Evolutionary conservation across 352 stramenopile genomes (phyloP), one percentile per base, ranked within the genome.

Genomic region (Pythium rhizo-oryzae): DNA sequence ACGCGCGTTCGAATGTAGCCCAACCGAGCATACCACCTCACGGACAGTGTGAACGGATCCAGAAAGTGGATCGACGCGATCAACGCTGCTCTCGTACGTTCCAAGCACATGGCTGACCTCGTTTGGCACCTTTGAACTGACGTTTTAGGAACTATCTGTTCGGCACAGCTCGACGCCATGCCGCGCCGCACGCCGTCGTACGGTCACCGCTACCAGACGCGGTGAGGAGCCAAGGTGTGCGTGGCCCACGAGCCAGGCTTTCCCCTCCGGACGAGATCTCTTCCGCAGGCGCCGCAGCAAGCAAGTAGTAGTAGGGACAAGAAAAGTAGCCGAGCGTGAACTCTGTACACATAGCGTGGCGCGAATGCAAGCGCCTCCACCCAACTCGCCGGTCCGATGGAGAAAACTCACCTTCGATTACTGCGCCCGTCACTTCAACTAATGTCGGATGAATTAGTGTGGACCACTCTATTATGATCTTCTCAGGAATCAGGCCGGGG

Each of bases 51-150:
- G 63, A 94, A 96, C 64, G 88, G 88, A 51, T 94, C 88, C 47
- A 94, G 93, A 78, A 96, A 96, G 66, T 96, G 88, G 88, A 90
- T 94, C 37, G 88, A 96, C 57, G 86, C 88, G 62, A 94, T 96
- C 71, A 96, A 96, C 68, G 84, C 85, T 33, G 85, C 85, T 65
- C 75, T 96, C 65, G 59, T 72, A 52, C 41, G 59, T 64, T 19
- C 41, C 8, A 41, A 41, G 28, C 28, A 33, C 28, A 41, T 41
- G 35, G 13, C 28, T 33, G 28, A 33, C 28, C 28, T 33, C 28
- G 3, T 33, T 33, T 33, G 28, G 28, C 28, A 33, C 28, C 28
- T 33, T 33, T 33, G 28, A 33, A 33, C 28, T 47, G 15, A 47
- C 41, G 28, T 33, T 19, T 43, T 19, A 24, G 41, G 57, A 28